Evolutionary conservation across 2,329 filamentous ascomycete species (phyloP), one percentile per base, ranked within the genome.

Genomic region (Fusarium armeniacum): DNA sequence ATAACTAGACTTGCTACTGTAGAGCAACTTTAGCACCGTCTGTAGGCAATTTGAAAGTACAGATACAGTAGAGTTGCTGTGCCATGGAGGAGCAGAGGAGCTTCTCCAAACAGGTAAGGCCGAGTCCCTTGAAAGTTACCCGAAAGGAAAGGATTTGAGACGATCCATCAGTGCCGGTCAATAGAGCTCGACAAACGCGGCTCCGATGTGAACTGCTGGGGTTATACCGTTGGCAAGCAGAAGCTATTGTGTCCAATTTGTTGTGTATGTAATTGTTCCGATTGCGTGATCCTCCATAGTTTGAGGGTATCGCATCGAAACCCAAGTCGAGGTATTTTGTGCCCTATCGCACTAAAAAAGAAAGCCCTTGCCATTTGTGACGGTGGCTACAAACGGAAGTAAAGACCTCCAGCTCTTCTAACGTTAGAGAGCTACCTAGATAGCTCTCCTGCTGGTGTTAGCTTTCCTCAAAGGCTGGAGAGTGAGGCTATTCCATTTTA

Each of bases 171-270:
- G 65, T 72, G 62, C 69, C 66, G 66, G 61, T 50, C 46, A 61
- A 56, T 68, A 16, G 60, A 66, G 66, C 67, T 65, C 69, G 67
- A 73, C 69, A 72, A 73, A 67, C 71, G 71, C 67, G 71, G 69
- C 62, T 64, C 50, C 61, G 53, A 59, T 26, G n/a, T 40, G 22
- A 69, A 58, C 60, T 70, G 55, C 46, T 59, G 32, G 54, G 54
- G 15, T 40, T 12, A 16, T 26, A 43, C 15, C 15, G 22, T 43
- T 47, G 24, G 26, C 36, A 52, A 52, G 35, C 33, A 36, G 49
- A n/a, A 52, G 49, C 15, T 41, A n/a, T 51, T 51, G 18, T 24
- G 18, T 52, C 9, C 6, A 36, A 22, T 26, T 30, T 20, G 24
- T 22, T 52, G 24, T 40, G 35, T 52, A 40, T 40, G 49, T 52